Conservation (phyloP, 2,329 filamentous ascomycete genomes). For the Talaromyces verruculosus region DNA sequence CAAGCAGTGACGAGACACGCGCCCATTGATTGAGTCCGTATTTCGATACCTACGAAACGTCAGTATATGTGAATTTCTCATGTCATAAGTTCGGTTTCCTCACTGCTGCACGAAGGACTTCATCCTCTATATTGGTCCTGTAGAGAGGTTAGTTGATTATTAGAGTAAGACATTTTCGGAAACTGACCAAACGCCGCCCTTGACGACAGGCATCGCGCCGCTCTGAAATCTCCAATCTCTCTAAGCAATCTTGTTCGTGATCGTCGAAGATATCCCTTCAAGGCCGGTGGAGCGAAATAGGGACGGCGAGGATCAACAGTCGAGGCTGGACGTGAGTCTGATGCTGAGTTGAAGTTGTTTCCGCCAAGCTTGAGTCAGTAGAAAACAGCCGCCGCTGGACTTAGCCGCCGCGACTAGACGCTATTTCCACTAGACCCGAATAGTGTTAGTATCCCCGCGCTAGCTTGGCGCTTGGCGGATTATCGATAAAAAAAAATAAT, state of each 20-base stretch:
- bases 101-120: slow-evolving; percentile 90
- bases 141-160: slow-evolving; percentile 25
- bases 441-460: slow-evolving; percentile 14
- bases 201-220: slow-evolving; percentile 62
- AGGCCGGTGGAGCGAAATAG: neutral
- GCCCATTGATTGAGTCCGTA: slow-evolving; percentile 98
- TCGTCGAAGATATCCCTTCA: neutral
- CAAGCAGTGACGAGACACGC: slow-evolving; percentile 92
- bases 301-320: neutral
- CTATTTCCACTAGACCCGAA: neutral
- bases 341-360: slow-evolving; percentile 3
- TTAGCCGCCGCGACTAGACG: slow-evolving; percentile 13
- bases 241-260: neutral
- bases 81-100: slow-evolving; percentile 19
- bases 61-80: slow-evolving; percentile 6
- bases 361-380: slow-evolving; percentile 7
- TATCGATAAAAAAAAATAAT: slow-evolving; percentile 22
- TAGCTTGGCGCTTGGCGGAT: slow-evolving; percentile 16
- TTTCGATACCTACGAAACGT: slow-evolving; percentile 64
- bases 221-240: neutral
- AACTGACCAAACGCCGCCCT: slow-evolving; percentile 61
- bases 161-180: neutral
- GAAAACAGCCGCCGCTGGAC: slow-evolving; percentile 13
- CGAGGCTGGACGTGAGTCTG: neutral
- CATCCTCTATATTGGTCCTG: slow-evolving; percentile 74